phyloP scores from a whole-genome alignment of 164 flowering plant species.

The Echeveria elegans region DNA sequence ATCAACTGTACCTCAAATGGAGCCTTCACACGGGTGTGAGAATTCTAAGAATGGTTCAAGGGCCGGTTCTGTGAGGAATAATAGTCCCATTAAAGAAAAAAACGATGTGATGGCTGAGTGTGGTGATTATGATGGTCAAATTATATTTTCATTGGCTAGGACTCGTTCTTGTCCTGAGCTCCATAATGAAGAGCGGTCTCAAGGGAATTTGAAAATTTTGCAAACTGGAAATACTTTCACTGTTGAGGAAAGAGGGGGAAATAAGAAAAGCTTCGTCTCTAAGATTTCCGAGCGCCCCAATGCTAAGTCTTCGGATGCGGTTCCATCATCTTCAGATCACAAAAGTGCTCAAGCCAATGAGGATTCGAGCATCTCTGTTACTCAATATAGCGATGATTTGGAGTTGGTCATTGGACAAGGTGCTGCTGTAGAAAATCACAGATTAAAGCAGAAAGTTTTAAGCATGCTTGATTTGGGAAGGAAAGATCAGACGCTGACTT shows the following conservation, averaged over 20 bases:
- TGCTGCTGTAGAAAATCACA: slow-evolving; percentile 33
- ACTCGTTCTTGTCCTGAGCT: slow-evolving; percentile 6
- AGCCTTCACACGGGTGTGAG: slow-evolving; percentile 24
- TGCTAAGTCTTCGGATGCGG: not conserved
- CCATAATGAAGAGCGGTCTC: not conserved
- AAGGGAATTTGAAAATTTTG: not conserved
- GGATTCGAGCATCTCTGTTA: too few species aligned
- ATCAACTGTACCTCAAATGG: slow-evolving; percentile 25
- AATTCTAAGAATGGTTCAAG: slow-evolving; percentile 21
- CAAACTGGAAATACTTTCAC: not conserved
- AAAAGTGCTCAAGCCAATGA: too few species aligned
- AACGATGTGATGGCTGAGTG: not conserved
- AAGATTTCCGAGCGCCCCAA: not conserved
- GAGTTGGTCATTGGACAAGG: slow-evolving; percentile 31
- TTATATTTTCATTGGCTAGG: not conserved
- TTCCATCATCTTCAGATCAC: not conserved
- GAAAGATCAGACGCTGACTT: slow-evolving; percentile 28
- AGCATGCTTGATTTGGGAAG: slow-evolving; percentile 21
- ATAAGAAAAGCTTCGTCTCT: not conserved
- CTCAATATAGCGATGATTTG: slow-evolving; percentile 34
- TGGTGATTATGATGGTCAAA: slow-evolving; percentile 1
- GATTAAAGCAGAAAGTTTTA: slow-evolving; percentile 53
- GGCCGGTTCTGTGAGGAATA: slow-evolving; percentile 21
- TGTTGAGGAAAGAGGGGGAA: not conserved
- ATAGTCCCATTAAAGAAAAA: not conserved